These are phyloP conservation scores for Penicillium paxilli DNA, from an alignment of 495 filamentous ascomycete species.

Conservation along the genomic window DNA sequence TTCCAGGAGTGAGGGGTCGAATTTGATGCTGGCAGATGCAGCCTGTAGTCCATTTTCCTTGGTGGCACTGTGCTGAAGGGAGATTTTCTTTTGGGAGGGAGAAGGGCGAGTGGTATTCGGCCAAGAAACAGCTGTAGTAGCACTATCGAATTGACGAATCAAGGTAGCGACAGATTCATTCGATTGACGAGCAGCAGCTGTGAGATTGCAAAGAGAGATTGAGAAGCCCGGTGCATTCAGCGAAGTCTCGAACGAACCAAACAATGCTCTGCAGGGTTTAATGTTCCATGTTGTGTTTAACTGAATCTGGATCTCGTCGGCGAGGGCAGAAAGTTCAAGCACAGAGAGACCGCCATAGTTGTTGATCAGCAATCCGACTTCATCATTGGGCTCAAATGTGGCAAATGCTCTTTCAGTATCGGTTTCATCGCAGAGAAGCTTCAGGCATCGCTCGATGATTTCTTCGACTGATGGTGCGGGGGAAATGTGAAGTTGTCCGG, in stretches of 20 bases:
- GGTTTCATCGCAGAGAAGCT: not conserved
- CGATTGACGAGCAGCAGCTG: not conserved
- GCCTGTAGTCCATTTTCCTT: not conserved
- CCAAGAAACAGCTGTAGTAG: slow-evolving; percentile 5
- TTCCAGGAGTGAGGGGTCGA: not conserved
- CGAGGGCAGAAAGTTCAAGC: not conserved
- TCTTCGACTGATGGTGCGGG: slow-evolving; percentile 5
- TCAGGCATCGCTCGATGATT: slow-evolving; percentile 1
- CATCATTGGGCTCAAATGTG: slow-evolving; percentile 1
- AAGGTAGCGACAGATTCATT: slow-evolving; percentile 1
- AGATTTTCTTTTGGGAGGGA: not conserved
- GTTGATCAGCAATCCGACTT: slow-evolving; percentile 4
- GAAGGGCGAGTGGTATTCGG: slow-evolving; percentile 2
- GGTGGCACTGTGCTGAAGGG: not conserved
- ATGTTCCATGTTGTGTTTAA: not conserved
- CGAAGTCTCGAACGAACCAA: slow-evolving; percentile 4
- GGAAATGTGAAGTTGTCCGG: not conserved
- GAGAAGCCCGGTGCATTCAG: slow-evolving; percentile 10
- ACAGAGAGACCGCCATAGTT: slow-evolving; percentile 7
- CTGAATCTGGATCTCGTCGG: slow-evolving; percentile 1
- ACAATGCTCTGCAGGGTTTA: not conserved
- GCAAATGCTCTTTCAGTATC: slow-evolving; percentile 4
- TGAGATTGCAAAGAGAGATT: slow-evolving; percentile 8
- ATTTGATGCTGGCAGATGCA: not conserved
- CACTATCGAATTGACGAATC: slow-evolving; percentile 2